Evolutionary conservation across 306 rosid genomes (phyloP), one percentile per base, ranked within the genome.

Genomic region (Medicago lupulina): DNA sequence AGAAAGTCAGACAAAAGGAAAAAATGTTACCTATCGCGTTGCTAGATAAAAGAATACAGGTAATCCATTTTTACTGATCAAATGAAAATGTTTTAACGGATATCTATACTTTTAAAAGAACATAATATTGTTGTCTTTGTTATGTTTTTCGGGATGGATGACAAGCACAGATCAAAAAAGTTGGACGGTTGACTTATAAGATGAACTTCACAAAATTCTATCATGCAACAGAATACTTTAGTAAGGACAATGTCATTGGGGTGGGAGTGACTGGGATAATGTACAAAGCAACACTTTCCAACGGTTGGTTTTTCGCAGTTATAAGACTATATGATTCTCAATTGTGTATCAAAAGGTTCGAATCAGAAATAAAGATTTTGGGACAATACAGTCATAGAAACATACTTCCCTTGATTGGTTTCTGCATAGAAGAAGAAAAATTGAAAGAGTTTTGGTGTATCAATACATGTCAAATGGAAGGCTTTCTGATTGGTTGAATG

Each of bases 391-490:
- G 28, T 36, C 87, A 84, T 46, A 60, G 23, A 19, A 80, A 80
- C 39, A 40, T 71, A 34, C 16, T 63, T 8, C 60, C 60, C 23
- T 65, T 73, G 15, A 38, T 63, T 2, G 72, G 67, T 13, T 80
- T 73, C 43, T 84, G 82, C 66, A 23, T 50, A n/a, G 76, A 80
- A 14, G 65, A 59, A 13, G 2, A 18, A 13, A 4, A 16, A 36
- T 23, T 5, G 88, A 74, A 44, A 80, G 79, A 58, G 21, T 80
- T 58, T 15, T 80, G 19, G 79, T 80, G 15, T 74, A 80, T 63
- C 28, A 74, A 40, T 57, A 47, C 73, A 78, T 71, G 79, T 40
- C 85, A 57, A 84, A 77, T 69, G 82, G 85, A 64, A 78, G 50
- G 9, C 88, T 85, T 53, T 59, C 68, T 25, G 78, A 78, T 55